These are phyloP conservation scores for Calendula officinalis DNA, from an alignment of 129 eudicot genomes.

Conservation along the genomic window DNA sequence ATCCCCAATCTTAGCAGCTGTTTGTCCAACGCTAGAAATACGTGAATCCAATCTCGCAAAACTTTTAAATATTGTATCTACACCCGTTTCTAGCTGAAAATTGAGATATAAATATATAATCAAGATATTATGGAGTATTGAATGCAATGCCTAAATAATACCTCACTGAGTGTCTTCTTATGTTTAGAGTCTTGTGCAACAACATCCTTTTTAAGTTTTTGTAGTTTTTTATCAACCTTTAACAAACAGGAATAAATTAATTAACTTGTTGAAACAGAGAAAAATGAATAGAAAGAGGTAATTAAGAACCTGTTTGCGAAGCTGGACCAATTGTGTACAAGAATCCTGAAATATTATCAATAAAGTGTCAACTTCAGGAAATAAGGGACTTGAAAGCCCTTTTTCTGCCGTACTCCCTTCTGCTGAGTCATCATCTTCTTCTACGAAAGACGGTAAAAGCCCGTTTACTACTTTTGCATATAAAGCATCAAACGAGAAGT, in stretches of 20 bases:
- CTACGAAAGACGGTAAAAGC: conserved; percentile 69
- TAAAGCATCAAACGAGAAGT: conserved; percentile 77
- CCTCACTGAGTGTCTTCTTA: conserved; percentile 86
- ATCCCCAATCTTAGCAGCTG: conserved; percentile 99
- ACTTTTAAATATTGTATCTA: conserved; percentile 86
- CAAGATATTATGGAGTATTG: conserved; percentile 11
- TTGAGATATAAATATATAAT: conserved; percentile 10
- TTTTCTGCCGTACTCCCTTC: conserved; percentile 52
- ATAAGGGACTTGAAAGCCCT: conserved; percentile 58
- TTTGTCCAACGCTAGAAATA: conserved; percentile 96
- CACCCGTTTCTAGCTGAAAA: conserved; percentile 85
- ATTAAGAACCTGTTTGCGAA: conserved; percentile 57
- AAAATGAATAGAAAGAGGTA: neutral
- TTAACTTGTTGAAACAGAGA: neutral
- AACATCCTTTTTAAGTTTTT: conserved; percentile 76
- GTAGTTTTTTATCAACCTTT: conserved; percentile 73
- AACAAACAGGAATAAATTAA: neutral
- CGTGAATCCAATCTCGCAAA: conserved; percentile 96
- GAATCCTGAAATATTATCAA: conserved; percentile 74
- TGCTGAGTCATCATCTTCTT: conserved; percentile 51
- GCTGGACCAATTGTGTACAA: conserved; percentile 63
- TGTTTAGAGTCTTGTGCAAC: conserved; percentile 81
- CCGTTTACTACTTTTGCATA: conserved; percentile 70
- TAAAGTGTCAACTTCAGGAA: conserved; percentile 85
- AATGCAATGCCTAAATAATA: conserved; percentile 17